Base-by-base conservation (phyloP, 78 protist genomes). In the Guillardia theta region DNA sequence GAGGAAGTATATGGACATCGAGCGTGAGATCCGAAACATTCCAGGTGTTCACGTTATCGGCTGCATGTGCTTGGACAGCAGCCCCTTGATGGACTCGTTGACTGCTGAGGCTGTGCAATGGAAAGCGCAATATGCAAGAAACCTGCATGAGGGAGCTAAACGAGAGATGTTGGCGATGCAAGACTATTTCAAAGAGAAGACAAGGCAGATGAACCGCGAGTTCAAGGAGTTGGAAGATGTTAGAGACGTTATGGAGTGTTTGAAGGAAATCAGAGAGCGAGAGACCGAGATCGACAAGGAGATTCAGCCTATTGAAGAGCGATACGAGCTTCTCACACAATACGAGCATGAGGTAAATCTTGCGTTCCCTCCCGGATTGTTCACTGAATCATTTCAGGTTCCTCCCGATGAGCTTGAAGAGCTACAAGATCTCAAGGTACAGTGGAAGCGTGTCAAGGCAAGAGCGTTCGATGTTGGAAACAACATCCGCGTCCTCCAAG, bases 311-410 rank as follows among this genome's bases (percentile, higher is more conserved):
- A 76, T 96, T 64, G 95, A 96, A 70, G 96, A 97, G 50, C 24
- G 45, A 46, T 97, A 96, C 94, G 78, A 77, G 37, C 76, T 97
- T 21, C 96, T 97, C 39, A 62, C 0, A 5, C 47, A 95, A 24
- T n/a, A 96, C 24, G 88, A 93, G 76, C 97, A 96, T 21, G 98
- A 96, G 88, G 36, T 12, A n/a, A n/a, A 15, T 97, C 96, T 43
- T 45, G 2, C 21, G 95, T 96, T 48, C 94, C 78, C 77, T 50
- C 94, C 77, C 95, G 96, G 45, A 87, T 87, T 44, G 54, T 92
- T 94, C 0, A 64, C n/a, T 96, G 97, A 97, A 48, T n/a, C 62
- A n/a, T 1, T 58, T 3, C 27, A 0, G 70, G 70, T 70, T 12
- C 83, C 83, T 15, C 15, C 6, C 45, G 83, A 70, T 22, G 83